Base-by-base conservation (phyloP, 1,284 basidiomycete genomes). In the Tausonia pullulans region DNA sequence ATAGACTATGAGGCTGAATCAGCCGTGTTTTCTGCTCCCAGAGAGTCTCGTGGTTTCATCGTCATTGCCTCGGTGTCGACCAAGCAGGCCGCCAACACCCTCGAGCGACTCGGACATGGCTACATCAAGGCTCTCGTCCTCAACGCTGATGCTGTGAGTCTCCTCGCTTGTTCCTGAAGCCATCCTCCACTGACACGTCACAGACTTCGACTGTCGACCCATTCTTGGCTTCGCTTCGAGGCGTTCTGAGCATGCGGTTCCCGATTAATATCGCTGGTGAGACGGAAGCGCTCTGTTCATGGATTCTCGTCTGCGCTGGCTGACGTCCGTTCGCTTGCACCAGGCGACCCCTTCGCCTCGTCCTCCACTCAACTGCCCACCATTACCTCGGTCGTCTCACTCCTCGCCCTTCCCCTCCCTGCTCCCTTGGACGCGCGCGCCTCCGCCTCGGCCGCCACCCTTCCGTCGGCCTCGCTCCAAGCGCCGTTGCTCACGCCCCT, bases 41-140 rank as follows among this genome's bases (percentile, higher is more conserved):
- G 63, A 4, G 64, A 65, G 44, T 53, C 46, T 16, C 39, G 48
- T 13, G 64, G 64, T 5, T 65, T 61, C 60, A 65, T 65, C 49
- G 64, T 65, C 16, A 58, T 65, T 7, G 59, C 60, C 4, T 65
- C 64, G 39, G 64, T 65, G 11, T 65, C 64, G 56, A 58, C 54
- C 8, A 45, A 27, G 5, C 48, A 45, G 5, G 55, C 64, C 13
- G 46, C 43, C 7, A 43, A 43, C n/a, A 40, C 59, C 14, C 60
- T 65, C 7, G 64, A 65, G 56, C 51, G 48, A 14, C 6, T 39
- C 9, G 64, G 41, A 2, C 27, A 60, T 4, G 64, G 64, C 9
- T 65, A 55, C 49, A 56, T 65, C 10, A 52, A 60, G 5, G 64
- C 64, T 7, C 44, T 65, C 27, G 55, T 65, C 16, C 43, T 65